Base-by-base conservation (phyloP, 768 basidiomycete species). In the Hygrophoropsis aurantiaca region DNA sequence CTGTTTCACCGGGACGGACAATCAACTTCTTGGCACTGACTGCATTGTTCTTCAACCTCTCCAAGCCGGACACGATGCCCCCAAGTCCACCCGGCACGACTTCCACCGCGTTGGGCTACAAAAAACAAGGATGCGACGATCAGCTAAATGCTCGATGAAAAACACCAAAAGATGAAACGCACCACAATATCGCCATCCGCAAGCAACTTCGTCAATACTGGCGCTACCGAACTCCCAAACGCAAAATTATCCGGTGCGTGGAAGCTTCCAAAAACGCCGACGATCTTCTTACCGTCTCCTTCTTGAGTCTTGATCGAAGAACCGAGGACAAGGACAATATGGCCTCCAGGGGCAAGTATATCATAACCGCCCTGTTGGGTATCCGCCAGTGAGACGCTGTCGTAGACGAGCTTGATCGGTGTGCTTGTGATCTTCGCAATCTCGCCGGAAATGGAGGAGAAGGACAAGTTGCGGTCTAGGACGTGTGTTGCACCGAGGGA, bases 1-100 rank as follows among this genome's bases (percentile, higher is more conserved):
- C 59, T 9, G 71, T 75, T 40, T 76, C 75, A 54, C 71, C 68
- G 7, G 76, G 77, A 40, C 55, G 65, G 46, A 60, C 66, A 42
- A 78, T 64, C 27, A 79, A 55, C 55, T 78, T 78, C 21, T 67
- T 56, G 4, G 72, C 74, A 37, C 74, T 76, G 15, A 78, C 68
- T 51, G 69, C 56, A 25, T 69, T 66, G 3, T 64, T 59, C 49
- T 69, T 60, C 55, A 80, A 55, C 38, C 69, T 64, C 55, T 68
- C 62, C 40, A 81, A 55, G 9, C 72, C 79, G 11, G 58, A 58
- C 25, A 58, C 55, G 35, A 79, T 72, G 10, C 70, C 76, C 25
- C 57, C 62, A 16, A 80, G 58, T 7, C 79, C 78, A 11, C 65
- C 64, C 0, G 67, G 58, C 11, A 80, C 44, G 13, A 72, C 55